A percentile compares a stretch with the other conserved stretches of the same genome.
Conservation (phyloP, 2,329 filamentous ascomycete species). For the Huntiella moniliformis region DNA sequence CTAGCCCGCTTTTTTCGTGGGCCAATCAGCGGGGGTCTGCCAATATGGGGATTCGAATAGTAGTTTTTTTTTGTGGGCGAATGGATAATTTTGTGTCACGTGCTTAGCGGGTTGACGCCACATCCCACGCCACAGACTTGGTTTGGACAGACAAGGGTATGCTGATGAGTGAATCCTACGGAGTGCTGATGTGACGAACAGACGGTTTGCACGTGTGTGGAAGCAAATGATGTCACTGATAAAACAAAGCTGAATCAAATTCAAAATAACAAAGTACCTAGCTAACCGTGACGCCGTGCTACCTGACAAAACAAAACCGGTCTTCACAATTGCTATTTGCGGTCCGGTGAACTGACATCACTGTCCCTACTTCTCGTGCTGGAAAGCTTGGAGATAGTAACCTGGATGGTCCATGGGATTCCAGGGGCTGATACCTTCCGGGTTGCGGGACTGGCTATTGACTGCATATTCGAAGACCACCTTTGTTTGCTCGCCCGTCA, state of each 20-base stretch:
- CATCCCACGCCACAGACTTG: conserved; percentile 4
- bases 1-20: conserved; percentile 12
- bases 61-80: conserved; percentile 10
- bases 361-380: not conserved
- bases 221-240: no score
- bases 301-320: not conserved
- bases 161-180: no score
- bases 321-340: not conserved
- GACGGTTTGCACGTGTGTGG: no score
- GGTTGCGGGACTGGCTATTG: conserved; percentile 34
- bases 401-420: conserved; percentile 38
- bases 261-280: not conserved
- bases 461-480: conserved; percentile 32
- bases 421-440: conserved; percentile 40
- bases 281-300: not conserved
- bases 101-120: conserved; percentile 9
- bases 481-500: conserved; percentile 27
- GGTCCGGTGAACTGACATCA: not conserved
- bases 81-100: conserved; percentile 7
- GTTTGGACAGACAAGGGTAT: no score
- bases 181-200: no score
- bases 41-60: conserved; percentile 6
- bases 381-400: conserved; percentile 23
- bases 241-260: not conserved
- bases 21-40: conserved; percentile 12